Conservation (phyloP, 768 basidiomycete genomes). For the Pleurotus salmoneostramineus region DNA sequence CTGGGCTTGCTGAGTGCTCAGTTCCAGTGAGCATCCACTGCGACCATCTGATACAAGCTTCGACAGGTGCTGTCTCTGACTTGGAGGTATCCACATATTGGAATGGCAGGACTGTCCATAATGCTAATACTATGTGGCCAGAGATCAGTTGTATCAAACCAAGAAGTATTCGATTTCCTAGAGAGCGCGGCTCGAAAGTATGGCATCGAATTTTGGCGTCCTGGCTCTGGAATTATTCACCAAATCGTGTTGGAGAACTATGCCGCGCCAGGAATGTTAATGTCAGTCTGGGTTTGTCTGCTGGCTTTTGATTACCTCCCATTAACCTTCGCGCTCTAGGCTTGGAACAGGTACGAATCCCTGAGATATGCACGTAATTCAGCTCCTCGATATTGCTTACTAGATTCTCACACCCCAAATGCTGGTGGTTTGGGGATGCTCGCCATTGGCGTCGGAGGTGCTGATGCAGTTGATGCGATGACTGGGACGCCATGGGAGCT, state of each 20-base stretch:
- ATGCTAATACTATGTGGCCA: conserved; percentile 21
- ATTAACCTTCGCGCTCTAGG: conserved; percentile 35
- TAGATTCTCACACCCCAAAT: conserved; percentile 97
- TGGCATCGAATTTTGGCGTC: conserved; percentile 97
- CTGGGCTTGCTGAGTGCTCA: conserved; percentile 76
- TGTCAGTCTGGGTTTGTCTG: conserved; percentile 41
- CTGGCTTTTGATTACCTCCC: conserved; percentile 3
- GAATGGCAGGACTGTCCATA: neutral
- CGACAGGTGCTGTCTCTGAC: conserved; percentile 83
- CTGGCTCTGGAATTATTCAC: conserved; percentile 95
- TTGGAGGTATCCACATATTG: conserved; percentile 52
- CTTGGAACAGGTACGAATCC: conserved; percentile 67
- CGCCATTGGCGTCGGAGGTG: conserved; percentile 98
- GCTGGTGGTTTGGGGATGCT: conserved; percentile 95
- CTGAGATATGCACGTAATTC: neutral
- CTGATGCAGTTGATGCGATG: conserved; percentile 97
- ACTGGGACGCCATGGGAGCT: conserved; percentile 98
- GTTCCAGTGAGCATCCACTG: conserved; percentile 95
- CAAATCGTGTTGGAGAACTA: conserved; percentile 99
- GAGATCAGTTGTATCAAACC: conserved; percentile 83
- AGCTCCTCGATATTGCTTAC: conserved; percentile 6
- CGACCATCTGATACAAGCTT: conserved; percentile 95
- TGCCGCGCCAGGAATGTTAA: conserved; percentile 91
- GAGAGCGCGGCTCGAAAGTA: conserved; percentile 88
- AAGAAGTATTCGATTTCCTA: conserved; percentile 97